Evolutionary conservation across 108 stramenopile species (phyloP).

Genomic region (Epithemia pelagica): DNA sequence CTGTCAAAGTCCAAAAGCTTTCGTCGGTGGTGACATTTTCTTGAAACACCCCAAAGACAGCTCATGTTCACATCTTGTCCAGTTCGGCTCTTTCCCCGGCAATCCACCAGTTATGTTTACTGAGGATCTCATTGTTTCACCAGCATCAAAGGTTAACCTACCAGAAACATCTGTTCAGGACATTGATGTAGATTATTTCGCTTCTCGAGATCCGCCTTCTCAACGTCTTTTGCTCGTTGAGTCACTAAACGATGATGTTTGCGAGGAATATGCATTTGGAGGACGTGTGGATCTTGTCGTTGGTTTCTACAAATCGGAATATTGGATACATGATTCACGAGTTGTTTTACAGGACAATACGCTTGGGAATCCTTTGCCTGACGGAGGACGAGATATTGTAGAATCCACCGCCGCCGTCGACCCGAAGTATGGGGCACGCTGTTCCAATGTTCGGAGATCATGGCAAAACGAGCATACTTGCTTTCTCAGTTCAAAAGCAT

Average conservation of each 20-base stretch:
- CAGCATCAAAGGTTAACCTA: neutral
- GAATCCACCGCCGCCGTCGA: neutral
- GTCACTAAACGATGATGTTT: no score
- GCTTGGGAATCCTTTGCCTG: slow-evolving; percentile 14
- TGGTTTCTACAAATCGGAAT: neutral
- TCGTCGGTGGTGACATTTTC: neutral
- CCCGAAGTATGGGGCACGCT: neutral
- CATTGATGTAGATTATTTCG: neutral
- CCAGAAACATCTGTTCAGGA: neutral
- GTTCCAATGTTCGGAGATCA: neutral
- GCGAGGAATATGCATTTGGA: no score
- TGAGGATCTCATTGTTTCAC: neutral
- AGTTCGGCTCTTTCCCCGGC: neutral
- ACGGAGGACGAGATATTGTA: slow-evolving; percentile 20
- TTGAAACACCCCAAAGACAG: neutral
- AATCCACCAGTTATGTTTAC: neutral
- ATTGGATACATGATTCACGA: slow-evolving; percentile 16
- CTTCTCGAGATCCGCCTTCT: neutral
- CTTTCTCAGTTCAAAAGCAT: no score
- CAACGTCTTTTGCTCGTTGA: neutral
- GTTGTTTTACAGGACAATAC: slow-evolving; percentile 21
- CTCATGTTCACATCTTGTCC: neutral
- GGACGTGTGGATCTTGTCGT: neutral
- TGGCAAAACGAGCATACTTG: neutral
- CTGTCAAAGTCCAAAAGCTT: no score